These are phyloP conservation scores for Sporothrix protearum DNA, from an alignment of 2,329 filamentous ascomycete genomes.

Conservation along the genomic window DNA sequence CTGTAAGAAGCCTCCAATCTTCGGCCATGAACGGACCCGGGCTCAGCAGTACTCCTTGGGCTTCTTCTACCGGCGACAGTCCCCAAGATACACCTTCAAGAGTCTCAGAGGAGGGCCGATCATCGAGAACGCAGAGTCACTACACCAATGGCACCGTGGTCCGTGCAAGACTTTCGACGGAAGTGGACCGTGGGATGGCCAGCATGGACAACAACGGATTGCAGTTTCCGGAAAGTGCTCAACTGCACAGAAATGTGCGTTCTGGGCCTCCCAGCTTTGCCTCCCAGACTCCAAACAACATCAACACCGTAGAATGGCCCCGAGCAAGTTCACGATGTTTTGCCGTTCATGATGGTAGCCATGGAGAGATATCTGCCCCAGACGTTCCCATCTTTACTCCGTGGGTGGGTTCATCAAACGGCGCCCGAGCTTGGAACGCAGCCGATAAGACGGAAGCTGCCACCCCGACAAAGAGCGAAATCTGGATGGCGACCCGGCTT, in stretches of 20 bases:
- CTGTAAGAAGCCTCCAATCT: background rate
- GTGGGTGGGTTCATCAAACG: background rate
- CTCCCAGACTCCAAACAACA: background rate
- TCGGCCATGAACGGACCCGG: background rate
- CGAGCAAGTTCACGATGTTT: background rate
- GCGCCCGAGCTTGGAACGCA: slow-evolving; percentile 17
- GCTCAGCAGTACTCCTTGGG: background rate
- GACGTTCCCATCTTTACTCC: background rate
- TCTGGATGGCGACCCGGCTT: slow-evolving; percentile 45
- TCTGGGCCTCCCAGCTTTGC: background rate
- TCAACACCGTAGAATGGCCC: background rate
- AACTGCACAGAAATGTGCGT: background rate
- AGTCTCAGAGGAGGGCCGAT: background rate
- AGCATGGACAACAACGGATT: background rate
- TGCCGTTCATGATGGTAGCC: background rate
- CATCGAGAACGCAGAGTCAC: background rate
- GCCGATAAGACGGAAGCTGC: slow-evolving; percentile 39
- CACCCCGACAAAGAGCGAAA: background rate
- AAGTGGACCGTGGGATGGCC: background rate
- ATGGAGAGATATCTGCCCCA: background rate
- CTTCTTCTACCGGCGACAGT: background rate
- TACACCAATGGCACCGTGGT: background rate
- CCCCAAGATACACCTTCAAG: background rate
- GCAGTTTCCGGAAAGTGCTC: background rate
- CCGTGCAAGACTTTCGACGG: background rate